Base-by-base conservation (phyloP, 257 asterid genomes). In the Capsicum chinense region DNA sequence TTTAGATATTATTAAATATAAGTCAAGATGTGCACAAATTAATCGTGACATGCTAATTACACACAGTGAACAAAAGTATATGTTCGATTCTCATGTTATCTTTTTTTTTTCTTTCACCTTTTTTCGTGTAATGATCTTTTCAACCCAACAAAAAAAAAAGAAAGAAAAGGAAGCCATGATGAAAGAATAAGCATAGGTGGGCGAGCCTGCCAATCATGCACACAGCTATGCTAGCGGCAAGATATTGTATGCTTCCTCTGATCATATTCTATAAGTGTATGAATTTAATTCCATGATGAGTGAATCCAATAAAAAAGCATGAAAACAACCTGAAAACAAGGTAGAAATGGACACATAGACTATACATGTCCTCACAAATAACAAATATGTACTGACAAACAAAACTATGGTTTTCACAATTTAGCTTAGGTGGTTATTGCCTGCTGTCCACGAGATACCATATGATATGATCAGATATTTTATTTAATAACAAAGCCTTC, bases 351-450 rank as follows among this genome's bases (percentile, higher is more conserved):
- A 86, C 85, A 47, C 37, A 68, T 70, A 67, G 21, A 5, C 56
- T 3, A 5, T 56, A 13, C 56, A 57, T 44, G 58, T 16, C 64
- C 14, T 62, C 1, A 63, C 42, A 63, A 26, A 84, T 52, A 64
- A 80, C 33, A 15, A 67, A 82, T 58, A 81, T 39, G 78, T 86
- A 33, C 87, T 83, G 88, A 86, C 88, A 88, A 90, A 1, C 33
- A 26, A 26, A 89, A 86, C 85, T 91, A 88, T 83, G 90, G 90
- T 88, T 73, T 88, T 89, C 86, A 84, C 79, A 82, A 50, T 60
- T 84, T 69, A 58, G 48, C 48, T 44, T 4, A 44, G 64, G 63
- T 52, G 19, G 73, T 66, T 83, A 66, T 33, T 81, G 81, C 37
- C 42, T 79, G 85, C 42, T 79, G 85, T 84, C 79, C 58, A 87